Evolutionary conservation across 75 land plant genomes (phyloP), one percentile per base, ranked within the genome.

Genomic region (Selaginella moellendorffii): DNA sequence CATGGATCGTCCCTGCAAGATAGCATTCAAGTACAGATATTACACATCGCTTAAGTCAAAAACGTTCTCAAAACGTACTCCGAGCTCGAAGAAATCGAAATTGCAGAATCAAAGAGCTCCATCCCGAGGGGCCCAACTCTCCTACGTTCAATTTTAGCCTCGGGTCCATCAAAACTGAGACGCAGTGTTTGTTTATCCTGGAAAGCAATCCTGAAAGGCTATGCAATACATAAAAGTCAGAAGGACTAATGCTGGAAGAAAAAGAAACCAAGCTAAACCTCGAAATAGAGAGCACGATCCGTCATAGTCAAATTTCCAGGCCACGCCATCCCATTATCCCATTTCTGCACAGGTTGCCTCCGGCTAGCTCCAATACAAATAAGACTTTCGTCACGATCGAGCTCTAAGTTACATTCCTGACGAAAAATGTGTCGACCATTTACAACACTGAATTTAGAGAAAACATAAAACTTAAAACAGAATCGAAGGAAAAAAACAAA

Each of bases 241-340:
- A 26, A 54, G 29, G 28, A 52, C 53, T 5, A 28, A 71, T 54
- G 36, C 26, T 66, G 52, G 5, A 23, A 20, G 26, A 26, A 30
- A 12, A 2, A 63, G 2, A 30, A 68, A 70, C 29, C 28, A 24
- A 65, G 23, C 51, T 17, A 30, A 74, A 83, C 97, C 97, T 91
- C 88, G 75, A 91, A 91, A 65, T 91, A 85, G 22, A 91, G 68
- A 22, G 88, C 88, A 29, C 74, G 70, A 69, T 91, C 83, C 24
- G 93, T 91, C 54, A 91, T 66, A 29, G 88, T 91, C 23, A 91
- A 76, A 52, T 82, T 82, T 66, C 97, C 97, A 24, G 92, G 97
- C 93, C 88, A 87, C 26, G 77, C 80, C 54, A 86, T 64, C 66
- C 81, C 87, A 5, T 79, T 74, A 62, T 83, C 80, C 92, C 93